Evolutionary conservation across 306 rosid genomes (phyloP).

Genomic region (Potentilla sterilis): DNA sequence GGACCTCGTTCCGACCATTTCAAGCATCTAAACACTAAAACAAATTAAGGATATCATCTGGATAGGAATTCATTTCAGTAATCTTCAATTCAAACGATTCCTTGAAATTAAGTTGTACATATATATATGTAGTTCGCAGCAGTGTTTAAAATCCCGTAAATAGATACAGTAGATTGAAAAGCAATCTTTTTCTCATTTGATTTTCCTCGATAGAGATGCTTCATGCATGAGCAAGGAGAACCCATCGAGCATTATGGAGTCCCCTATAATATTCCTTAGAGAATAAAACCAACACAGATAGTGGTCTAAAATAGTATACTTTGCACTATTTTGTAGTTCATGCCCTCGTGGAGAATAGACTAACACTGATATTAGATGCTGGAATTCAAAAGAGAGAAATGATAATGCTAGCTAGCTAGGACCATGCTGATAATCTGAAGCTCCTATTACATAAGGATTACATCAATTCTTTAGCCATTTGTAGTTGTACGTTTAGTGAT

Average conservation of each 20-base stretch:
- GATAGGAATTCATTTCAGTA: too few relatives aligned
- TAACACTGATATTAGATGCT: background rate
- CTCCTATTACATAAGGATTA: constrained; percentile 9
- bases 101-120: background rate
- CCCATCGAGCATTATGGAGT: background rate
- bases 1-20: background rate
- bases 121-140: background rate
- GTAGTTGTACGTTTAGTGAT: background rate
- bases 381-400: background rate
- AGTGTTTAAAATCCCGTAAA: background rate
- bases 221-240: background rate
- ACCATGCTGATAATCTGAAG: background rate
- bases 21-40: constrained; percentile 8
- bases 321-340: background rate
- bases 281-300: background rate
- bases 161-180: background rate
- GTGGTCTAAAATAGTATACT: background rate
- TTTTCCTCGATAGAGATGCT: background rate
- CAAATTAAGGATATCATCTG: too few relatives aligned
- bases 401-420: background rate
- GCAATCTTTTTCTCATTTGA: background rate
- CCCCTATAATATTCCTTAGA: background rate
- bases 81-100: constrained; percentile 9
- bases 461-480: background rate
- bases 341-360: background rate